Evolutionary conservation across 495 filamentous ascomycete species (phyloP).

Genomic region (Aspergillus sparsus): DNA sequence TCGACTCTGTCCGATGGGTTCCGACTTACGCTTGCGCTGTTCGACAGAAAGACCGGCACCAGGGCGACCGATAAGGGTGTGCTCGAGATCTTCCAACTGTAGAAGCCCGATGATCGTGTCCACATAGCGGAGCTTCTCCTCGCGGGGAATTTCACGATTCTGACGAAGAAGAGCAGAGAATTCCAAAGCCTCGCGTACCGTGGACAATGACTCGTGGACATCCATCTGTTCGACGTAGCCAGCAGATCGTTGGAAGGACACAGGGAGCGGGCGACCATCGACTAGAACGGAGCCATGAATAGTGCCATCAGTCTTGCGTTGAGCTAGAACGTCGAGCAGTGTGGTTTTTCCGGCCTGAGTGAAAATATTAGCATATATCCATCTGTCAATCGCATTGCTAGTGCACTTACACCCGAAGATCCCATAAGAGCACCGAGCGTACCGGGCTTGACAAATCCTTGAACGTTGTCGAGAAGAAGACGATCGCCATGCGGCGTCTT

Average conservation of each 20-base stretch:
- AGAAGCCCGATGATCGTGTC: constrained; percentile 59
- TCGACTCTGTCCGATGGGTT: too few relatives aligned
- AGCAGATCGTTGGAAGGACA: constrained; percentile 76
- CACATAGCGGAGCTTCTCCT: constrained; percentile 62
- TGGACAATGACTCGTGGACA: constrained; percentile 58
- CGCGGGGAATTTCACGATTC: constrained; percentile 43
- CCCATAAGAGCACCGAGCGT: constrained; percentile 74
- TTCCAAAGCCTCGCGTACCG: constrained; percentile 62
- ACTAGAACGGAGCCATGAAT: constrained; percentile 88
- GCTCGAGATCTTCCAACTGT: constrained; percentile 57
- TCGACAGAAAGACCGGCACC: constrained; percentile 58
- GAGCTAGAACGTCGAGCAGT: constrained; percentile 53
- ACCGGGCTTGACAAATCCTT: constrained; percentile 90
- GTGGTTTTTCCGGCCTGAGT: constrained; percentile 68
- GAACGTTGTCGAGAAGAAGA: constrained; percentile 70
- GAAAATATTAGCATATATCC: too few relatives aligned
- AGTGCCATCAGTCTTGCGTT: constrained; percentile 82
- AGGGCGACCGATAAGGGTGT: constrained; percentile 53
- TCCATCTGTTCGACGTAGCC: constrained; percentile 65
- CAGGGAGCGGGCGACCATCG: constrained; percentile 72
- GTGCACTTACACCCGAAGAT: constrained; percentile 59
- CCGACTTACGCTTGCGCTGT: constrained; percentile 63
- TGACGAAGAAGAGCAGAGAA: constrained; percentile 63
- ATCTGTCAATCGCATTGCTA: too few relatives aligned
- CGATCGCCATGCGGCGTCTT: constrained; percentile 44